phyloP scores from a whole-genome alignment of 139 green algal genomes.

The Coelastrella sp. region DNA sequence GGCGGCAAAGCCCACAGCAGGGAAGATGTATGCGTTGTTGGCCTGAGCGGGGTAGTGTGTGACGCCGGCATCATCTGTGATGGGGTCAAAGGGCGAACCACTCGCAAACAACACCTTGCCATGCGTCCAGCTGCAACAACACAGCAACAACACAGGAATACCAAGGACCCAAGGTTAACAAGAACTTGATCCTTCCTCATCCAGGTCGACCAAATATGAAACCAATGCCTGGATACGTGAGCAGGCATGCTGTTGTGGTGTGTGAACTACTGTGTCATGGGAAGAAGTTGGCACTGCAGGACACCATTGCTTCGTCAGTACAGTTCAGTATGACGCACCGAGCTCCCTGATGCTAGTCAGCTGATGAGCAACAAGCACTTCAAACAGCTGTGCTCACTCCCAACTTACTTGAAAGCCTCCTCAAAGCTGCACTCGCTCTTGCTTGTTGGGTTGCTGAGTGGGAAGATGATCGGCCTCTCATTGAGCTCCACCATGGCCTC shows the following conservation, averaged over 20 bases:
- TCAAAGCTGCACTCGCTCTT: constrained; percentile 90
- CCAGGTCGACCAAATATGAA: background rate
- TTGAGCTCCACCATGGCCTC: constrained; percentile 54
- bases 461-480: constrained; percentile 80
- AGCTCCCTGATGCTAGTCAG: too few relatives aligned
- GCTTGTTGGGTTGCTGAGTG: constrained; percentile 92
- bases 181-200: background rate
- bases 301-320: too few relatives aligned
- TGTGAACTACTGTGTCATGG: background rate
- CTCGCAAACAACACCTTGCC: constrained; percentile 88
- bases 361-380: too few relatives aligned
- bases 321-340: too few relatives aligned
- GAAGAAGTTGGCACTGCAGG: too few relatives aligned
- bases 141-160: background rate
- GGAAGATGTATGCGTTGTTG: constrained; percentile 89
- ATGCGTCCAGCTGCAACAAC: constrained; percentile 63
- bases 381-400: too few relatives aligned
- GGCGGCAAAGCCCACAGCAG: constrained; percentile 72
- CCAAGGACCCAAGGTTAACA: background rate
- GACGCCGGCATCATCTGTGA: constrained; percentile 45
- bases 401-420: constrained; percentile 57
- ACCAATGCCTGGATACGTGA: background rate
- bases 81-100: constrained; percentile 84
- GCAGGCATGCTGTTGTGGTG: too few relatives aligned
- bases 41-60: constrained; percentile 67